Conservation (phyloP, 2,329 filamentous ascomycete genomes). For the Podosphaera aphanis region DNA sequence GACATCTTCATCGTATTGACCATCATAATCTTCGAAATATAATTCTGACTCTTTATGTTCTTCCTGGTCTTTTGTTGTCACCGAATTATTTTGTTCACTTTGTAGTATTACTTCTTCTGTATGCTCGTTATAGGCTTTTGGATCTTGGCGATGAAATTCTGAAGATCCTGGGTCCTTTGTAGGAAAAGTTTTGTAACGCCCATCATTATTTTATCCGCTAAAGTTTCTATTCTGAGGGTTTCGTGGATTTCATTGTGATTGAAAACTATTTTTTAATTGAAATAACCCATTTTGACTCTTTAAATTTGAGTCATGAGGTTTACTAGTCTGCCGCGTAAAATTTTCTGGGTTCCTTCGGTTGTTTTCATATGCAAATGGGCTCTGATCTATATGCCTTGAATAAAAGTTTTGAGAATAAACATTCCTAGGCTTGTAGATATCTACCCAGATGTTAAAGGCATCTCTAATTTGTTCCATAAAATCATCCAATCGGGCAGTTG, state of each 20-base stretch:
- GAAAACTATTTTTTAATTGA: too few relatives aligned
- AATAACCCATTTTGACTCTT: too few relatives aligned
- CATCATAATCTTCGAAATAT: background rate
- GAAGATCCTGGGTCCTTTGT: background rate
- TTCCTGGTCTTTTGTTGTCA: background rate
- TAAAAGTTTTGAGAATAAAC: background rate
- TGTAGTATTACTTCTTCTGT: background rate
- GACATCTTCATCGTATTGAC: background rate
- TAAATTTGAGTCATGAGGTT: too few relatives aligned
- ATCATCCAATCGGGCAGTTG: background rate
- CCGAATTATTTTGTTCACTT: background rate
- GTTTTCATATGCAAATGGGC: too few relatives aligned
- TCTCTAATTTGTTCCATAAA: background rate
- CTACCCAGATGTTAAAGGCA: background rate
- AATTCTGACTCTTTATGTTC: background rate
- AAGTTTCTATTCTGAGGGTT: background rate
- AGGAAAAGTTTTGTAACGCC: background rate
- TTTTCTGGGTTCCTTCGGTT: too few relatives aligned
- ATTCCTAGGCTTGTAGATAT: background rate
- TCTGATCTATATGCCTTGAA: too few relatives aligned
- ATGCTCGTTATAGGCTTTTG: background rate
- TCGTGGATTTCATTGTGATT: background rate
- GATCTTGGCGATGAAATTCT: background rate
- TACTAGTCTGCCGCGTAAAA: too few relatives aligned
- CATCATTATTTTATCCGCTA: background rate